phyloP scores from a whole-genome alignment of 2,329 filamentous ascomycete species.

The Hymenoscyphus fraxineus region DNA sequence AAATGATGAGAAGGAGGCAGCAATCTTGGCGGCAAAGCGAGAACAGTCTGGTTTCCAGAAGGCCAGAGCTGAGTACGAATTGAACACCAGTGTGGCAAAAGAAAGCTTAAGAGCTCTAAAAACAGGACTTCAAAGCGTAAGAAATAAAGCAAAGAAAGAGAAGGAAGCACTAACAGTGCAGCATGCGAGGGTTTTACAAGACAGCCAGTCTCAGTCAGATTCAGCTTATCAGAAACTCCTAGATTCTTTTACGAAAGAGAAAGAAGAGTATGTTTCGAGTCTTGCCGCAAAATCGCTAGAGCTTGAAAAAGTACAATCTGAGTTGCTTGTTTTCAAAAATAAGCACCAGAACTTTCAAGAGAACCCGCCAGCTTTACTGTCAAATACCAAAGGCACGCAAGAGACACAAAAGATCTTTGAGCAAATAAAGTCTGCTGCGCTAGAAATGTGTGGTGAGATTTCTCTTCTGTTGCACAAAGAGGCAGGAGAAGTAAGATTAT shows the following conservation, averaged over 20 bases:
- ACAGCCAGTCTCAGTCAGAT: not conserved
- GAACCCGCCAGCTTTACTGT: not conserved
- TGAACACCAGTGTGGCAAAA: no score
- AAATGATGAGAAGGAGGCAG: not conserved
- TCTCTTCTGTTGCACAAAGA: no score
- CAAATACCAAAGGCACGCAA: not conserved
- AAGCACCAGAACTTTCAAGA: not conserved
- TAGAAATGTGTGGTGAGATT: no score
- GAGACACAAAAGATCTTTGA: no score
- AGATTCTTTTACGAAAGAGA: not conserved
- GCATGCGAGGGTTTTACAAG: not conserved
- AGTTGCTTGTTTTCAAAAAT: not conserved
- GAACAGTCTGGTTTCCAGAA: no score
- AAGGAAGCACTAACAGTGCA: not conserved
- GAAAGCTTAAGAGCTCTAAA: no score
- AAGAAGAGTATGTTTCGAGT: not conserved
- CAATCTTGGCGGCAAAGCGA: not conserved
- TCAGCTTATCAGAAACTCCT: not conserved
- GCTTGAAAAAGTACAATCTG: not conserved
- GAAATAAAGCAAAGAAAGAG: not conserved
- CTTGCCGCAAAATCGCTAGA: not conserved
- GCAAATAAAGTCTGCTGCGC: no score
- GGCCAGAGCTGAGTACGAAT: no score
- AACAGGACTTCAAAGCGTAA: no score
- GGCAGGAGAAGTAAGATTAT: no score